phyloP scores from a whole-genome alignment of 177 flowering plant species.

The Telopea speciosissima region DNA sequence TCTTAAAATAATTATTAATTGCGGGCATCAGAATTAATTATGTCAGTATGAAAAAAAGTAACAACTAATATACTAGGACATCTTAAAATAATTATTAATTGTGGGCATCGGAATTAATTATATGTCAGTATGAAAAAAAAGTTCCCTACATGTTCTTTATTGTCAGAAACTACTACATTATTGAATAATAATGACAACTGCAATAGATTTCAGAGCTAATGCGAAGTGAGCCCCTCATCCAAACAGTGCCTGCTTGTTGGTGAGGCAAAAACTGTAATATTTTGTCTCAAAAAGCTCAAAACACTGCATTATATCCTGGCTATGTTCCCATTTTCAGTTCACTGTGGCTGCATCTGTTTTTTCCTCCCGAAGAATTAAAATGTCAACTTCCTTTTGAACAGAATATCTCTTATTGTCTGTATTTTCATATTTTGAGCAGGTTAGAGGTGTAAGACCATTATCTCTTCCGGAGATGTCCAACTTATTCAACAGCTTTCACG shows the following conservation, averaged over 20 bases:
- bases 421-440: conserved; percentile 39
- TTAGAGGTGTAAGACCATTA: conserved; percentile 84
- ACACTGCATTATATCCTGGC: background rate
- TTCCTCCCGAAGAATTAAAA: no score
- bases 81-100: no score
- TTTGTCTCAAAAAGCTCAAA: background rate
- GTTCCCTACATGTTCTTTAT: no score
- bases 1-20: no score
- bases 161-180: no score
- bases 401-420: conserved; percentile 5
- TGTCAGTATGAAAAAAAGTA: no score
- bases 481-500: conserved; percentile 55
- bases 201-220: no score
- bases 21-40: no score
- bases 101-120: no score
- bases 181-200: no score
- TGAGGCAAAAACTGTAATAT: background rate
- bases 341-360: background rate
- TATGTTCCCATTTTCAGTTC: background rate
- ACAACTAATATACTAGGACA: no score
- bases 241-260: background rate
- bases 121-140: no score
- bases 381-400: background rate
- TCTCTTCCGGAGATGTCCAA: conserved; percentile 84
- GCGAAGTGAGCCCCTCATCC: background rate